phyloP scores from a whole-genome alignment of 192 early-diverging fungal genomes.

The Rhizoclosmatium sp. region DNA sequence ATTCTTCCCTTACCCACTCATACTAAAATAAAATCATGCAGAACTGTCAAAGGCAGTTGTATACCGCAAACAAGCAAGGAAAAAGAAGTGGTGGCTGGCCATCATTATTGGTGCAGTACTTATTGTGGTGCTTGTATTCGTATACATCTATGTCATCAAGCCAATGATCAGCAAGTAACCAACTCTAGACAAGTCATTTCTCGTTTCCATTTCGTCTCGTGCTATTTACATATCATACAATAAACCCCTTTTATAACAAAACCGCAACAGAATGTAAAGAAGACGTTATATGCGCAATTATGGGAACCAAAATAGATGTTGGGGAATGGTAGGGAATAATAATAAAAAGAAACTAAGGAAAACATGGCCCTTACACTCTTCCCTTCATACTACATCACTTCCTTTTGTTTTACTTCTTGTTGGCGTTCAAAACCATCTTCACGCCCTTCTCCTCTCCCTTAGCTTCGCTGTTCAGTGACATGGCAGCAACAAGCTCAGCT shows the following conservation, averaged over 20 bases:
- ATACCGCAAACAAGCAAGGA: constrained; percentile 52
- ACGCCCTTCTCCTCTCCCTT: constrained; percentile 9
- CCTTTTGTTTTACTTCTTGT: neutral
- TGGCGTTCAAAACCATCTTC: constrained; percentile 38
- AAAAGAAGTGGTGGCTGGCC: constrained; percentile 55
- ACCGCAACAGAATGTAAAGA: too few relatives aligned
- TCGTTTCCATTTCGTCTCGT: too few relatives aligned
- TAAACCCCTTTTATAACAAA: too few relatives aligned
- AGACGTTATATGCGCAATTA: too few relatives aligned
- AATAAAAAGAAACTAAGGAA: too few relatives aligned
- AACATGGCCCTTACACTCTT: too few relatives aligned
- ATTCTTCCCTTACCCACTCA: neutral
- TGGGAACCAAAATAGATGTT: too few relatives aligned
- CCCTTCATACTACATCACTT: too few relatives aligned
- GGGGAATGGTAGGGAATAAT: too few relatives aligned
- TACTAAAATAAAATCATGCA: neutral
- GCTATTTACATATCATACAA: too few relatives aligned
- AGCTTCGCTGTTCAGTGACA: constrained; percentile 15
- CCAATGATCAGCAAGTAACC: neutral
- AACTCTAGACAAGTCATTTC: too few relatives aligned
- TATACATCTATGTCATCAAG: constrained; percentile 31
- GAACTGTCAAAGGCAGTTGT: constrained; percentile 59
- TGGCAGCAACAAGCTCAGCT: constrained; percentile 24
- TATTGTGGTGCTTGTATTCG: constrained; percentile 32
- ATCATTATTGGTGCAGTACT: constrained; percentile 38